A percentile compares a stretch with the other conserved stretches of the same genome.
Conservation (phyloP, 1,139 yeast genomes). For the Citeromyces hawaiiensis region DNA sequence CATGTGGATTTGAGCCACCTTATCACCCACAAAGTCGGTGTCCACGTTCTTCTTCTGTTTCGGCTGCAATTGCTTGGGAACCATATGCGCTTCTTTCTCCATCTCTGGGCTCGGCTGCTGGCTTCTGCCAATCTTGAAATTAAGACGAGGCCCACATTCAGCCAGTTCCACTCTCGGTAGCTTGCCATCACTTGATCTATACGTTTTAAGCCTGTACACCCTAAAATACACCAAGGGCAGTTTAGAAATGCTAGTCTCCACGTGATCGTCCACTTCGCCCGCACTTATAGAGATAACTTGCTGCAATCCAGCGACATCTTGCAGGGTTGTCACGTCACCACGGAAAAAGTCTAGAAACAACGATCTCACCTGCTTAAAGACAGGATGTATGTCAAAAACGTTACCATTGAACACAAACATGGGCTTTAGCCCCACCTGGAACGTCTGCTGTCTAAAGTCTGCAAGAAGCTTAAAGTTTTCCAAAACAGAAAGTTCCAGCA, state of each 20-base stretch:
- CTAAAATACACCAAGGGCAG: slow-evolving; percentile 81
- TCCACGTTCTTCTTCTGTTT: slow-evolving; percentile 83
- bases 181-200: slow-evolving; percentile 64
- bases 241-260: slow-evolving; percentile 31
- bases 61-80: slow-evolving; percentile 72
- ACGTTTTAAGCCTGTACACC: slow-evolving; percentile 78
- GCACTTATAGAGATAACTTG: slow-evolving; percentile 77
- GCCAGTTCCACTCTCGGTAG: slow-evolving; percentile 89
- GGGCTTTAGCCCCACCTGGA: slow-evolving; percentile 85
- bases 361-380: slow-evolving; percentile 75
- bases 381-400: slow-evolving; percentile 81
- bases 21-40: slow-evolving; percentile 87
- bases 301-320: slow-evolving; percentile 92
- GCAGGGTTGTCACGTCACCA: slow-evolving; percentile 72
- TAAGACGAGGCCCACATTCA: slow-evolving; percentile 94
- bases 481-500: slow-evolving; percentile 78
- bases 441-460: slow-evolving; percentile 74
- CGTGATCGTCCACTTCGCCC: slow-evolving; percentile 52
- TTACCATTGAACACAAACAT: slow-evolving; percentile 91
- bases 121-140: slow-evolving; percentile 82
- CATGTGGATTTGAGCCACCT: slow-evolving; percentile 90
- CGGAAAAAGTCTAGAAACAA: slow-evolving; percentile 84
- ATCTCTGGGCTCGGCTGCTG: slow-evolving; percentile 77
- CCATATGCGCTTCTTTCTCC: slow-evolving; percentile 78
- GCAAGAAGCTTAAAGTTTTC: slow-evolving; percentile 56